Evolutionary conservation across 352 stramenopile species (phyloP).

Genomic region (Phytophthora uliginosa): DNA sequence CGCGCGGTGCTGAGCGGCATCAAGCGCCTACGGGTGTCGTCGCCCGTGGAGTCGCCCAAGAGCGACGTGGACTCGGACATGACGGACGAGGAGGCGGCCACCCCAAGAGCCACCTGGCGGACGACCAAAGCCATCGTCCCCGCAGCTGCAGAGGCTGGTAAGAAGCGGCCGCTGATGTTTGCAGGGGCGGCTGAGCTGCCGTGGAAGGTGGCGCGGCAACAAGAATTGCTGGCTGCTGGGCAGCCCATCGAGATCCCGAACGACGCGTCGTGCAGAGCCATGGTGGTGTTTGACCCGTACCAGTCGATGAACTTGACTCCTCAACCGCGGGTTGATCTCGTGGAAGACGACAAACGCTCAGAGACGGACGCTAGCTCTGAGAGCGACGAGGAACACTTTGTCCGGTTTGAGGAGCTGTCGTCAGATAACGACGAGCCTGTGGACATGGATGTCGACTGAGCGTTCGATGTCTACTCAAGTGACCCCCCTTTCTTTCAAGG

Average conservation of each 20-base stretch:
- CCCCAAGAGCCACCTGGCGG: conserved; percentile 30
- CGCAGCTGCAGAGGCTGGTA: conserved; percentile 7
- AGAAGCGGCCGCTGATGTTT: conserved; percentile 33
- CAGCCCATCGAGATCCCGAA: conserved; percentile 21
- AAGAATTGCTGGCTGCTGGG: conserved; percentile 1
- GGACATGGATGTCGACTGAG: conserved; percentile 85
- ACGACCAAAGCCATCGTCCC: conserved; percentile 35
- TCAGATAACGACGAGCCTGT: conserved; percentile 75
- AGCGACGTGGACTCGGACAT: conserved; percentile 36
- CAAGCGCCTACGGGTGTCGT: conserved; percentile 79
- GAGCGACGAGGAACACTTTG: conserved; percentile 48
- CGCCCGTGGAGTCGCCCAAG: conserved; percentile 37
- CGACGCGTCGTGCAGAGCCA: conserved; percentile 51
- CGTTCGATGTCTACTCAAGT: background rate
- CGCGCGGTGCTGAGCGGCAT: conserved; percentile 62
- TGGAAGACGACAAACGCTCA: conserved; percentile 54
- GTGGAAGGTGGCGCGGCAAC: conserved; percentile 30
- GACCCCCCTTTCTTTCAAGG: background rate
- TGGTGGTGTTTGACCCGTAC: conserved; percentile 73
- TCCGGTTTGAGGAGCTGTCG: conserved; percentile 79
- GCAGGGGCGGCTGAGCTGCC: background rate
- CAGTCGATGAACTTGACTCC: conserved; percentile 31
- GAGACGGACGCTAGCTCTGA: conserved; percentile 22
- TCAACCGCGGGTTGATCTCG: conserved; percentile 58
- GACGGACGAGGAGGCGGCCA: conserved; percentile 48